Conservation (phyloP, 495 filamentous ascomycete species). For the Neurospora sp. region DNA sequence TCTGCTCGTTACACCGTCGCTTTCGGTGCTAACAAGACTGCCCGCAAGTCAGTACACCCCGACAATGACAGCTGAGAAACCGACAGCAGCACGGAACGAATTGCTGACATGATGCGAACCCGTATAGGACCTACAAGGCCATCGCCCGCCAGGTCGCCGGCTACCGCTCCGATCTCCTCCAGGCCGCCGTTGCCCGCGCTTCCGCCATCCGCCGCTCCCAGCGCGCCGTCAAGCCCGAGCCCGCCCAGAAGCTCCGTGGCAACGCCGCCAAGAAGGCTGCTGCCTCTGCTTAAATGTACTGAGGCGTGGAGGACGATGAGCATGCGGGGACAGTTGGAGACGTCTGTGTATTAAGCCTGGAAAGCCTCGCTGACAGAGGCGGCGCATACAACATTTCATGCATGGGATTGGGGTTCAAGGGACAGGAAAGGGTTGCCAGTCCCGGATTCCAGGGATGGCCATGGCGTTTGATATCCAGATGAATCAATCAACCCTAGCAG, state of each 20-base stretch:
- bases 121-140: slow-evolving; percentile 69
- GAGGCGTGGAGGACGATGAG: slow-evolving; percentile 4
- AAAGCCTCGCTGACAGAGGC: slow-evolving; percentile 6
- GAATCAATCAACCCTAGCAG: slow-evolving; percentile 18
- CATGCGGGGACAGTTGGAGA: slow-evolving; percentile 1
- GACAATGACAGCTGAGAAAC: background rate
- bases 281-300: slow-evolving; percentile 13
- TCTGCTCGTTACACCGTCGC: slow-evolving; percentile 51
- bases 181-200: slow-evolving; percentile 78
- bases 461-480: slow-evolving; percentile 32
- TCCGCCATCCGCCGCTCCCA: slow-evolving; percentile 76
- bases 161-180: slow-evolving; percentile 81
- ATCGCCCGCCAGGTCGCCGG: slow-evolving; percentile 67
- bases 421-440: slow-evolving; percentile 17
- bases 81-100: background rate
- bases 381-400: slow-evolving; percentile 8
- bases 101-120: slow-evolving; percentile 17
- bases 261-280: slow-evolving; percentile 68
- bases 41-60: slow-evolving; percentile 62
- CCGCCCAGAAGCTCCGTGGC: slow-evolving; percentile 66
- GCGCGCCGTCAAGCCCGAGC: slow-evolving; percentile 63
- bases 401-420: slow-evolving; percentile 17
- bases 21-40: slow-evolving; percentile 57
- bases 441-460: slow-evolving; percentile 23
- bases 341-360: slow-evolving; percentile 15